Percentiles rank a stretch among this genome's conserved stretches.
phyloP scores from a whole-genome alignment of 2,329 filamentous ascomycete species.

The Arthrobotrys musiformis region DNA sequence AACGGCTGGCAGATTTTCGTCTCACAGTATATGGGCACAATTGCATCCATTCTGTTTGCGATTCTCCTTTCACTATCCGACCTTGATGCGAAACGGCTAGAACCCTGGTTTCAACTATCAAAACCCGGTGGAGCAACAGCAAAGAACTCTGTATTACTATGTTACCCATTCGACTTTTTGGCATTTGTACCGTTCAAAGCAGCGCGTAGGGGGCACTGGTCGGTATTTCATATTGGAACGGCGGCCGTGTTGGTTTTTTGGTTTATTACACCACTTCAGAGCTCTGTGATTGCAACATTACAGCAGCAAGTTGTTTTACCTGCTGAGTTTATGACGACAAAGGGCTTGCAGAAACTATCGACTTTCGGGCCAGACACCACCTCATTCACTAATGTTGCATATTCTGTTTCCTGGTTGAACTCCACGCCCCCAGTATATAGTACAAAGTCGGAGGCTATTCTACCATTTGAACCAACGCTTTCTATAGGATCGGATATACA shows the following conservation, averaged over 20 bases:
- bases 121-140: conserved; percentile 64
- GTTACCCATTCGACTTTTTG: conserved; percentile 68
- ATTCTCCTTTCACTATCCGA: conserved; percentile 72
- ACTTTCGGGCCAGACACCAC: conserved; percentile 21
- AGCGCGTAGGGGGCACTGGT: conserved; percentile 66
- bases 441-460: conserved; percentile 45
- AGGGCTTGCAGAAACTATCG: conserved; percentile 3
- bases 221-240: conserved; percentile 66
- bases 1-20: conserved; percentile 43
- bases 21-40: conserved; percentile 64
- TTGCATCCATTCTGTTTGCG: conserved; percentile 69
- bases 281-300: conserved; percentile 66
- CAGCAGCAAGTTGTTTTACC: conserved; percentile 31
- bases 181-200: conserved; percentile 65
- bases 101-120: conserved; percentile 72
- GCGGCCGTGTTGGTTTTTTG: conserved; percentile 69
- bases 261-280: conserved; percentile 69
- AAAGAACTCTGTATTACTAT: conserved; percentile 66
- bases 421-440: conserved; percentile 50
- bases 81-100: conserved; percentile 69
- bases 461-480: conserved; percentile 50
- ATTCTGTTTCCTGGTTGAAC: conserved; percentile 55
- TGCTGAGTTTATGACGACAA: conserved; percentile 30
- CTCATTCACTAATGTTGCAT: conserved; percentile 52
- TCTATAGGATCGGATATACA: background rate